Base-by-base conservation (phyloP, 2,329 filamentous ascomycete species). In the Pseudocercospora vitis region DNA sequence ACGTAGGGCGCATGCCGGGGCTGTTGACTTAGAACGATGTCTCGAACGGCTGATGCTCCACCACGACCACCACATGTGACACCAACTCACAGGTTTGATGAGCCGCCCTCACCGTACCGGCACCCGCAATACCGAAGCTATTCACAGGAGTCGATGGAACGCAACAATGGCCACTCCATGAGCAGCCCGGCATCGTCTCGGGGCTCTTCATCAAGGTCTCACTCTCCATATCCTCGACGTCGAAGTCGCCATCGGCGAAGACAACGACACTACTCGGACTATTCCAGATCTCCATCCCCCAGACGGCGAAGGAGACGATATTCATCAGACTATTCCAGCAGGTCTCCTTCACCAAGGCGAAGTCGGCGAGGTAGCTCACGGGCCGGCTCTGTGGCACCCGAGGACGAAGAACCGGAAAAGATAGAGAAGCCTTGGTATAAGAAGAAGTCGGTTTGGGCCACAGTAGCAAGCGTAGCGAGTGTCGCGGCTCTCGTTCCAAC, bases 361-460 rank as follows among this genome's bases (percentile, higher is more conserved):
- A 45, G 40, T 19, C 53, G 47, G 7, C 35, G 39, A 28, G 26
- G 31, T 8, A 33, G 32, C n/a, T 44, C 50, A 19, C 44, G 51
- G n/a, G 33, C 37, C 9, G 19, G 33, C n/a, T 45, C 40, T 29
- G 24, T 29, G 6, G 24, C n/a, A n/a, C n/a, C n/a, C n/a, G 46
- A 50, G 19, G 19, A 37, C n/a, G 24, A 49, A 7, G 14, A 46
- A 14, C 19, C 49, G 28, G 49, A 53, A 14, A 51, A 53, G 18
- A 45, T 45, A 21, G 52, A 53, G 7, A 58, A 58, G 42, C 55
- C 58, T 12, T 62, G 57, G 57, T 62, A 53, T 53, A 60, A 60
- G 19, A 62, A 62, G 53, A 62, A 62, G 29, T 56, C 60, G 3
- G n/a, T 62, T 24, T 62, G 60, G 60, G 57, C 57, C 6, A 60